Conservation (phyloP, 805 yeast species). For the Sugiyamaella lignohabitans region DNA sequence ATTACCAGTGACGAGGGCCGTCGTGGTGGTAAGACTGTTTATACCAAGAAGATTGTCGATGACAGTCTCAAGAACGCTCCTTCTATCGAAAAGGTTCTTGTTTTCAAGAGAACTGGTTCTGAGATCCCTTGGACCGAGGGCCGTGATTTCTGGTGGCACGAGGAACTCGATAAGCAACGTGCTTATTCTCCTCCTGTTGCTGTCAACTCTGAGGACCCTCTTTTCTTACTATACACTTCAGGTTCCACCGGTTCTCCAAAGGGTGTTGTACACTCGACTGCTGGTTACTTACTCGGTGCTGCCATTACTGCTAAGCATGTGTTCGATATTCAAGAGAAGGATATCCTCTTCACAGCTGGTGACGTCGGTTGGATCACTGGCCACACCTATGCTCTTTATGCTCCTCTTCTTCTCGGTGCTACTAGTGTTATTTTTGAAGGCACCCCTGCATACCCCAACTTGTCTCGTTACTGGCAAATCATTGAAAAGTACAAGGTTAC, state of each 20-base stretch:
- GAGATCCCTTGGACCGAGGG: constrained; percentile 65
- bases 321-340: constrained; percentile 86
- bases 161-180: constrained; percentile 72
- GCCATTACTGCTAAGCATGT: constrained; percentile 86
- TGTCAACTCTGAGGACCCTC: constrained; percentile 87
- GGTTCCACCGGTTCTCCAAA: constrained; percentile 98
- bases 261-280: constrained; percentile 94
- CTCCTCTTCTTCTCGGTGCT: constrained; percentile 84
- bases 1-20: constrained; percentile 94
- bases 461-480: constrained; percentile 94
- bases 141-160: constrained; percentile 96
- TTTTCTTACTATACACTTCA: constrained; percentile 91
- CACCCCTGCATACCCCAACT: constrained; percentile 95
- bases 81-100: constrained; percentile 73
- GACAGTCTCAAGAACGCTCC: constrained; percentile 76
- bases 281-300: constrained; percentile 91
- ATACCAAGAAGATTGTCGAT: constrained; percentile 90
- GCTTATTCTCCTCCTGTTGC: constrained; percentile 83
- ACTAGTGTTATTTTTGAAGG: constrained; percentile 93
- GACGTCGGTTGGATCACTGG: constrained; percentile 99
- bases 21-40: constrained; percentile 91
- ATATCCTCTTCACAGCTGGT: constrained; percentile 91
- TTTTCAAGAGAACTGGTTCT: constrained; percentile 81
- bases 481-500: constrained; percentile 87
- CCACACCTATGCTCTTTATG: constrained; percentile 91